Evolutionary conservation across 2,329 filamentous ascomycete species (phyloP), one percentile per base, ranked within the genome.

Genomic region (Botrytis sinoallii): DNA sequence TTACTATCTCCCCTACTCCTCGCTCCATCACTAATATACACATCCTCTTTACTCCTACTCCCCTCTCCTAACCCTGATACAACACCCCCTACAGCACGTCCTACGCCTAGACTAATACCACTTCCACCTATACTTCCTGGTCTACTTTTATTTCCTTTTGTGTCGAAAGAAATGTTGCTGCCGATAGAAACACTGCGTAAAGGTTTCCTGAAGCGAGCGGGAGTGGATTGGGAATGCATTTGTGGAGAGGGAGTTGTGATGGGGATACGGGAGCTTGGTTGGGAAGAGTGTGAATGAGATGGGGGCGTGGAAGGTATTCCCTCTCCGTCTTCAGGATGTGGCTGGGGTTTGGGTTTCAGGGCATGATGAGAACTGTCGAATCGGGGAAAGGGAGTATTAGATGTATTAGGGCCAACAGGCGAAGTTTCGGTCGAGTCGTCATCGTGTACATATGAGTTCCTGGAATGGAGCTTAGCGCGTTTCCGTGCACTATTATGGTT

Each of bases 71-170:
- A n/a, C 64, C 66, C 66, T 16, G 66, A 68, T 18, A 71, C 70
- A 7, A 77, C 73, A 64, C 77, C 74, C 12, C 75, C 75, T 18
- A 80, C 76, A 12, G 79, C 78, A 72, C 74, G 79, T 1, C 75
- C 75, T 10, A 74, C 77, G 7, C 78, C 78, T 9, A 81, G 25
- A 73, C 74, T 80, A 42, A 80, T 80, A 0, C 79, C 79, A n/a
- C 48, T 57, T 42, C 66, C 48, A 25, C 66, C 48, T 57, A 68
- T 68, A 42, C 48, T 68, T 35, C 48, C 66, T 2, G 48, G n/a
- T 25, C 66, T 55, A n/a, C 66, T 68, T 42, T 57, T 68, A 16
- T 42, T 57, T 57, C 66, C 66, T 67, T 69, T 76, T 16, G 64
- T 42, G 4, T 77, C 76, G 71, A 80, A 79, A 74, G 74, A 80